Evolutionary conservation across 2,329 filamentous ascomycete genomes (phyloP), one percentile per base, ranked within the genome.

Genomic region (Aspergillus sojae): DNA sequence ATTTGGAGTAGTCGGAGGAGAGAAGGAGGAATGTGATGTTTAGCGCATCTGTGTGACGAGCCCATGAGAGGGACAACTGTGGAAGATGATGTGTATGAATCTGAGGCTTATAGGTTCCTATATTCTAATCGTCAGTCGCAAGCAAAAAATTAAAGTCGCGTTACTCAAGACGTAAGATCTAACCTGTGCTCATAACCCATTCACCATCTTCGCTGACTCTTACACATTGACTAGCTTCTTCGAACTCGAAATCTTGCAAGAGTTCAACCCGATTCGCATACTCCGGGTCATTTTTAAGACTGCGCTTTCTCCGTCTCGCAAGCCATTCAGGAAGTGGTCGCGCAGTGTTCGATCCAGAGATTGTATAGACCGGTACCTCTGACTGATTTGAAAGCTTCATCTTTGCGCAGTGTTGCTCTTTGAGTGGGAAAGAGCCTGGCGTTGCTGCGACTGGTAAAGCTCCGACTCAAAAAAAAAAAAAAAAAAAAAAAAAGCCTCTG

Each of bases 241-340:
- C 94, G 73, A 99, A 98, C 75, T 96, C 94, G 78, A 99, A 99
- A 75, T 99, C 95, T 74, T 99, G 95, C 43, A 99, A 86, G 62
- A 99, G 84, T 79, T 99, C 95, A 71, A 99, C 90, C 68, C 95
- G 91, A 77, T 93, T 97, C 67, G 94, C 90, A 79, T 94, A 98
- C 75, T 97, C 94, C 64, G 91, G 85, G 75, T 98, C 94, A 70
- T 94, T 89, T 80, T 98, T 98, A 70, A 97, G 82, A 75, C 92
- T 96, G 76, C 91, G 87, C 84, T 97, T 98, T 76, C 94, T 86
- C 72, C 93, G 90, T 68, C 93, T 87, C 39, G 93, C 91, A 65
- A 99, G 91, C 94, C 95, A 99, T 80, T 99, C 95, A 65, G 95
- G 95, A 34, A 99, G 85, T 23, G 92, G 92, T 30, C 94, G 88